A percentile compares a stretch with the other conserved stretches of the same genome.
phyloP scores from a whole-genome alignment of 345 rosid species.

The Eucalyptus polyanthemos region DNA sequence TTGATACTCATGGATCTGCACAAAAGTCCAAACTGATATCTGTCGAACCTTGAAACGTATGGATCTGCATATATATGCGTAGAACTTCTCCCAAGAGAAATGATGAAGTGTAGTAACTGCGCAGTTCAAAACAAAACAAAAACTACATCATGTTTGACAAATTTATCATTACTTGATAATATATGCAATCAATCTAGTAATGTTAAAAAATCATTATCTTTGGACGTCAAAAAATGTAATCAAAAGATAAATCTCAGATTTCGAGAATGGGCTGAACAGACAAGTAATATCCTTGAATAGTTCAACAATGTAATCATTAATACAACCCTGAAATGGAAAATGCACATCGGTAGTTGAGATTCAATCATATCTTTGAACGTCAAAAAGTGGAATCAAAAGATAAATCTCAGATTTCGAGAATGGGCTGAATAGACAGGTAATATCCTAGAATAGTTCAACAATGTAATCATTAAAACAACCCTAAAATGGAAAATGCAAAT shows the following conservation, averaged over 20 bases:
- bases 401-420: background rate
- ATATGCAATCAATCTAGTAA: background rate
- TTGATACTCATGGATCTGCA: background rate
- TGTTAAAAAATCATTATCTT: background rate
- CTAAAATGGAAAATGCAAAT: background rate
- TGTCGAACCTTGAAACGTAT: background rate
- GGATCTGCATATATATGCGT: background rate
- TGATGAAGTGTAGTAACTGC: background rate
- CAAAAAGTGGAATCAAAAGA: background rate
- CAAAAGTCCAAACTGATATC: background rate
- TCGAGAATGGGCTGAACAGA: background rate
- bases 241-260: background rate
- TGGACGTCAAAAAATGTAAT: background rate
- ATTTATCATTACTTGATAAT: background rate
- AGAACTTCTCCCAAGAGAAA: background rate
- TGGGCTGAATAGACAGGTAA: background rate
- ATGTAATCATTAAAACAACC: background rate
- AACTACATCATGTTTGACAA: background rate
- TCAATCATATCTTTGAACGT: too few species aligned
- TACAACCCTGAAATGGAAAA: background rate
- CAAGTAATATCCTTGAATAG: background rate
- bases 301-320: background rate
- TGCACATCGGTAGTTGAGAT: background rate
- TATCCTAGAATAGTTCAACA: background rate
- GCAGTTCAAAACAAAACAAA: background rate